A percentile compares a stretch with the other conserved stretches of the same genome.
Evolutionary conservation across 345 rosid species (phyloP).

Genomic region (Camelina sativa): DNA sequence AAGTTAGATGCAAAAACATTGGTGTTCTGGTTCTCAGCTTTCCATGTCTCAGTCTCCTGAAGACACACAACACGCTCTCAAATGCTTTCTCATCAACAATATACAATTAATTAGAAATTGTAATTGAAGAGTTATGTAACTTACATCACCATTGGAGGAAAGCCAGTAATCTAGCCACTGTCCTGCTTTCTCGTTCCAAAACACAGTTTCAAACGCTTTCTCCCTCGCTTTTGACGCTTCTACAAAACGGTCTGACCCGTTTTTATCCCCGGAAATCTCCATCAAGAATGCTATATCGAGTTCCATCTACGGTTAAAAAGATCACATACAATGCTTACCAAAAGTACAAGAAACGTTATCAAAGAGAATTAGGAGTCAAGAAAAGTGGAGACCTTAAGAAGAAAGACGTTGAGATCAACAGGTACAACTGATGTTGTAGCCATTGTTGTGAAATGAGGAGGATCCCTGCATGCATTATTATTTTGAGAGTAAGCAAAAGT

Average conservation of each 20-base stretch:
- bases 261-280: conserved; percentile 54
- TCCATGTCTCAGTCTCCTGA: conserved; percentile 66
- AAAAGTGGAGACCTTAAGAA: conserved; percentile 59
- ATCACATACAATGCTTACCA: background rate
- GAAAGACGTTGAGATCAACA: conserved; percentile 78
- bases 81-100: background rate
- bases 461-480: conserved; percentile 50
- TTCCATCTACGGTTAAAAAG: conserved; percentile 69
- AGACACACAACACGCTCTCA: conserved; percentile 2
- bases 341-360: background rate
- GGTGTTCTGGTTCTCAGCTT: conserved; percentile 64
- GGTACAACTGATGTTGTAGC: conserved; percentile 80
- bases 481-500: background rate
- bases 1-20: conserved; percentile 80
- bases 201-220: conserved; percentile 59
- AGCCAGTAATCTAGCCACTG: conserved; percentile 97
- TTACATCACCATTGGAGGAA: conserved; percentile 38
- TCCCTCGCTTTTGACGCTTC: conserved; percentile 66
- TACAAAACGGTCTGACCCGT: conserved; percentile 50
- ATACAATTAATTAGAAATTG: background rate
- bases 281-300: conserved; percentile 77
- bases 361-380: background rate
- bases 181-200: conserved; percentile 75
- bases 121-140: background rate
- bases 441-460: conserved; percentile 60